Evolutionary conservation across 148 eudicot species (phyloP), one percentile per base, ranked within the genome.

Genomic region (Amaranthus palmeri): DNA sequence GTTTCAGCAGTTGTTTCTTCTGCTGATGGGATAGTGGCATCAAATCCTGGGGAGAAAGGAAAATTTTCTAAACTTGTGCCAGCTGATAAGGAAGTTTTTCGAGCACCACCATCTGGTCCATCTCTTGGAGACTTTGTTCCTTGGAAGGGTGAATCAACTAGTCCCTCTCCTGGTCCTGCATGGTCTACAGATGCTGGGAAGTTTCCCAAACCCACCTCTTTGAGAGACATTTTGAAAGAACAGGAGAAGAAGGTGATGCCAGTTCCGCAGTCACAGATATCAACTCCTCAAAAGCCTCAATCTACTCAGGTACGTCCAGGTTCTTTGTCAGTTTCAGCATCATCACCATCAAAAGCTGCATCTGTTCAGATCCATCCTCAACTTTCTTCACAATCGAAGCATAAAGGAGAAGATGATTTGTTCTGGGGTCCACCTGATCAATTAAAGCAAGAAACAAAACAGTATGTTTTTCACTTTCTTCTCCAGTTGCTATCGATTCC

Each of bases 401-500:
- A 79, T 70, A 88, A 82, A 79, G 96, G 81, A 41, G 98, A 91
- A 61, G 97, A 95, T 81, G 98, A 95, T 77, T 79, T 95, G 60
- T 95, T 95, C 74, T 95, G 98, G 98, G 98, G 98, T 69, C 97
- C 98, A 73, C 68, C 85, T 5, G 96, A 88, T 67, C 96, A 86
- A 59, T 83, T 91, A 49, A 95, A 91, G 78, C 90, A 76, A 75
- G 97, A 88, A 69, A 74, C 64, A n/a, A 91, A 86, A 63, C 89
- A 79, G 97, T 91, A 91, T 9, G 83, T 74, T 41, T 45, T 74
- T 68, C 51, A 68, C 63, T 62, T 69, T 62, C 68, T 72, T 68
- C 46, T 62, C 14, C 47, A 25, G 7, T 25, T 67, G 40, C 12
- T 49, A 4, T 42, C 3, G 44, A 17, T 17, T 61, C 2, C 5